Conservation (phyloP, 345 rosid species). For the Cardamine resedifolia region DNA sequence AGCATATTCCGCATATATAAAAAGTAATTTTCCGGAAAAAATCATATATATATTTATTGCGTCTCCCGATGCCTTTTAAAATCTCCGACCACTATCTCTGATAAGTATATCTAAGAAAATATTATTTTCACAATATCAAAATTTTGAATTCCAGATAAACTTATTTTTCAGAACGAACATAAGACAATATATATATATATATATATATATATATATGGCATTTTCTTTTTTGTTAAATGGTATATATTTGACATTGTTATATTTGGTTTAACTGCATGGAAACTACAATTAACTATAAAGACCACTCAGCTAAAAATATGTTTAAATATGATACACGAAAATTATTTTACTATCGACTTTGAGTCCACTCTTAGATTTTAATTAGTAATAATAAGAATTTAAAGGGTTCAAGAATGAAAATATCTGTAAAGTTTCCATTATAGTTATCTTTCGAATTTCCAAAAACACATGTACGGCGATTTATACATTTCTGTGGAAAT, state of each 20-base stretch:
- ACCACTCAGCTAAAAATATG: background rate
- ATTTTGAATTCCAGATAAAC: background rate
- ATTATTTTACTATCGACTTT: background rate
- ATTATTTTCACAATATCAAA: background rate
- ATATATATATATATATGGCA: no score
- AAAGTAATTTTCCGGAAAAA: background rate
- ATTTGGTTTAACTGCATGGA: background rate
- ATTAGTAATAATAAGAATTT: background rate
- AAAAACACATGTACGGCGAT: conserved; percentile 19
- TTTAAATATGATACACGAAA: background rate
- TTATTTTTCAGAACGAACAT: background rate
- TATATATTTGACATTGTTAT: no score
- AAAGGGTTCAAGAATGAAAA: background rate
- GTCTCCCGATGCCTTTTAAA: background rate
- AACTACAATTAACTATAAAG: background rate
- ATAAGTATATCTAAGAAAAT: background rate
- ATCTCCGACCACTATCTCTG: background rate
- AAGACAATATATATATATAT: no score
- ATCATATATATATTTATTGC: background rate
- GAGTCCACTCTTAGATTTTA: background rate
- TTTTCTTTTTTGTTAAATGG: no score
- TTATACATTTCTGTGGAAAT: background rate
- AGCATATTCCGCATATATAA: background rate
- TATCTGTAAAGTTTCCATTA: background rate
- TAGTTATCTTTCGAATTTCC: background rate